Evolutionary conservation across 2,329 filamentous ascomycete genomes (phyloP), one percentile per base, ranked within the genome.

Genomic region (Epichloe amarillans): DNA sequence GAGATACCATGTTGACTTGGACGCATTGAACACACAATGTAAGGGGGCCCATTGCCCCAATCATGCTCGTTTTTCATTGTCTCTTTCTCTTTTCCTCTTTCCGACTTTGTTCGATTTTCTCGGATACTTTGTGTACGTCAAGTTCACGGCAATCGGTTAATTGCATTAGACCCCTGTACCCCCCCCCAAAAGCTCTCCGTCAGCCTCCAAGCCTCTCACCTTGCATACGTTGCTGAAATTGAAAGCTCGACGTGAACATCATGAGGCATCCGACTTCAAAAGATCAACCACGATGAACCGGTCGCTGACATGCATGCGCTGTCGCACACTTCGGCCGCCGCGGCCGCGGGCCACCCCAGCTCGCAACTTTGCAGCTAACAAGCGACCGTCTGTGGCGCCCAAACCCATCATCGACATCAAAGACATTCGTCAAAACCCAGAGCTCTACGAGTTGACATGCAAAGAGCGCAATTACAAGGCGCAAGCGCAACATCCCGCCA

Each of bases 361-460:
- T 42, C 61, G 60, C 43, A 46, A 54, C 52, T 59, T 61, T 39
- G 56, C 59, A 46, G 61, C 64, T 45, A 50, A 53, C 43, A 66
- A 64, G 52, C 75, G 83, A 39, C 85, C 86, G 4, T 74, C 84
- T 2, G 83, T 78, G 49, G 89, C 87, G 14, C 89, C 88, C 11
- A 91, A 88, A 64, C 80, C 87, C 26, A 77, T 77, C 45, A 77
- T 94, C 57, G 86, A 96, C 70, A 77, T 95, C 63, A 91, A 88
- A 66, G 84, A 93, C 69, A 95, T 98, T 65, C 89, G 90, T 52
- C 79, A 88, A 62, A 86, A 94, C 67, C 80, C 86, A 15, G 79
- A 83, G 14, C 75, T 94, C 15, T 86, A 96, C 72, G 78, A 85
- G 58, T 74, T 84, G 57, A 97, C 94, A 62, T 95, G 88, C 68